Conservation (phyloP, 1,139 yeast species). For the Meyerozyma elateridarum region DNA sequence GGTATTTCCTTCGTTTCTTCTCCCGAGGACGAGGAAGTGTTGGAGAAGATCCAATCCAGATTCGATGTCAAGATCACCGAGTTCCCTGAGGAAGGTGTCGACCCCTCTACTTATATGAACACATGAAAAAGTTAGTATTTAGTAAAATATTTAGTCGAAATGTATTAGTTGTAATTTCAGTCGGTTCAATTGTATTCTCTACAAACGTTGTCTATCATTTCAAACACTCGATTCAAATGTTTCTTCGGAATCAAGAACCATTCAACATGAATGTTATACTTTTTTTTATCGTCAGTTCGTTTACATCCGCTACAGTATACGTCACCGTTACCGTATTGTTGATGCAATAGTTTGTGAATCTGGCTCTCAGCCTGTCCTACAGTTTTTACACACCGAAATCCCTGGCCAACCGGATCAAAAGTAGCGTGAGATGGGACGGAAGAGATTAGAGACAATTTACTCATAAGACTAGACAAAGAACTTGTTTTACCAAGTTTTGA, state of each 20-base stretch:
- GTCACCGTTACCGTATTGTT: conserved; percentile 40
- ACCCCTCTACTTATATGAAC: conserved; percentile 97
- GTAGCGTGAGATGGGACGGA: conserved; percentile 2
- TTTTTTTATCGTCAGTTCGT: conserved; percentile 1
- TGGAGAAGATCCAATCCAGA: conserved; percentile 92
- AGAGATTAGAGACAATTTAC: conserved; percentile 2
- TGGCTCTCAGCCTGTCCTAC: conserved; percentile 35
- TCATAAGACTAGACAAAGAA: not conserved
- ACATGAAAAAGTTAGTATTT: conserved; percentile 39
- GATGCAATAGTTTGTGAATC: conserved; percentile 35
- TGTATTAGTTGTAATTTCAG: conserved; percentile 6
- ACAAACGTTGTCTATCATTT: conserved; percentile 33
- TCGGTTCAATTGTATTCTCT: not conserved
- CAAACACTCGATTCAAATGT: conserved; percentile 34
- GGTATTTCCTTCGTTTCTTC: conserved; percentile 87
- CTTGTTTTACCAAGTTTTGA: not conserved
- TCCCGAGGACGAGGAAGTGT: conserved; percentile 83
- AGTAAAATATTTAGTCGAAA: conserved; percentile 6
- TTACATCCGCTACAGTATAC: conserved; percentile 38
- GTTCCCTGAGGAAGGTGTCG: conserved; percentile 98
- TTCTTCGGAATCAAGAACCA: conserved; percentile 55
- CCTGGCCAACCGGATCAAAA: conserved; percentile 15
- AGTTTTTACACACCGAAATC: conserved; percentile 26
- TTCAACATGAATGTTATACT: conserved; percentile 45
- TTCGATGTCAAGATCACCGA: conserved; percentile 93